Evolutionary conservation across 176 grass and related monocot species (phyloP), one percentile per base, ranked within the genome.

Genomic region (Lolium rigidum): DNA sequence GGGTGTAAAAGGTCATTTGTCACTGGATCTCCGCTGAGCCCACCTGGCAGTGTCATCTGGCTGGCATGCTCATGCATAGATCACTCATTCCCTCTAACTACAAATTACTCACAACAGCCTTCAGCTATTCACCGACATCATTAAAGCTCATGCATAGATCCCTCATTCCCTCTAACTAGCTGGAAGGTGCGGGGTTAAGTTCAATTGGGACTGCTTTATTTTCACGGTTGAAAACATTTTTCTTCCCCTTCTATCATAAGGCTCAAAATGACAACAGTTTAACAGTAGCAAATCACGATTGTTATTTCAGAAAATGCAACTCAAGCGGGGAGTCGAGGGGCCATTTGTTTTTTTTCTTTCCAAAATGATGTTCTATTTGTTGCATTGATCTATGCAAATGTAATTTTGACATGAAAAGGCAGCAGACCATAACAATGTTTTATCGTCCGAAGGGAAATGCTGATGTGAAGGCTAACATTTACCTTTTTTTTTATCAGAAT

Each of bases 301-400:
- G 24, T 64, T 74, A 74, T 73, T 66, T 48, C 70, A 48, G 70
- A 20, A 31, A 73, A 73, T 73, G 41, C 39, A 72, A 5, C 44
- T 47, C 70, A 73, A 48, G 43, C 8, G 43, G 28, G 41, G 69
- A 74, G 70, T 49, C n/a, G 12, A 73, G 43, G n/a, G 11, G n/a
- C 43, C 43, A 74, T 25, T 9, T 24, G 39, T n/a, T n/a, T n/a
- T 20, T 16, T 48, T 20, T 22, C 11, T 31, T 31, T 31, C 39
- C 39, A 24, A 24, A 31, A 31, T 10, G 20, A 1, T 73, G n/a
- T 13, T 7, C 0, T 7, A 41, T 22, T 12, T 78, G 15, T 21
- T 59, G 15, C 52, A 5, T 56, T 56, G n/a, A 39, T 77, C 13
- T 56, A 13, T 78, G 72, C 20, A 85, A 56, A 44, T 63, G 58